phyloP scores from a whole-genome alignment of 305 asterid species.

The Salvia sclarea region DNA sequence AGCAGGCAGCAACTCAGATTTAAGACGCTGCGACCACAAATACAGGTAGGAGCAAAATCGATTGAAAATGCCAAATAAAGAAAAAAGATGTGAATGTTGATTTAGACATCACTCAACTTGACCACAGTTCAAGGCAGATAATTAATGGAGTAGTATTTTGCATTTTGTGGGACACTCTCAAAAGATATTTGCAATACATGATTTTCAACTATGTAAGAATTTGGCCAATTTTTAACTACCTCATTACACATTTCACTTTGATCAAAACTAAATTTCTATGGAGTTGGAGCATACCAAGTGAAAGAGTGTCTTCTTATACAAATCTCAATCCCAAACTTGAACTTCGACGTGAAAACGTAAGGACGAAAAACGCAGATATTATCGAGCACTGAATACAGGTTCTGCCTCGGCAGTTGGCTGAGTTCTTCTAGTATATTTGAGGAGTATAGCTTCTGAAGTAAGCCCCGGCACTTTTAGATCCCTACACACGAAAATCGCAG shows the following conservation, averaged over 20 bases:
- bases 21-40: background rate
- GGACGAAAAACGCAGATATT: constrained; percentile 9
- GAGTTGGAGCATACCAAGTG: background rate
- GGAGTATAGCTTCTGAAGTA: constrained; percentile 82
- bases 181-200: background rate
- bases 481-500: constrained; percentile 42
- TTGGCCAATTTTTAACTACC: background rate
- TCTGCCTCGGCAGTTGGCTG: constrained; percentile 71
- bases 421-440: constrained; percentile 76
- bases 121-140: background rate
- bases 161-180: background rate
- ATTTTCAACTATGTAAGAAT: background rate
- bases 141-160: no score
- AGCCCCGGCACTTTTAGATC: constrained; percentile 89
- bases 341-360: constrained; percentile 1
- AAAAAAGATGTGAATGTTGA: background rate
- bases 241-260: background rate
- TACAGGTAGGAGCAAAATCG: background rate
- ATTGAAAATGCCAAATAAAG: background rate
- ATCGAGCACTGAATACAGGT: constrained; percentile 82
- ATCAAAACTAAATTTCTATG: background rate
- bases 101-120: background rate
- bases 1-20: background rate
- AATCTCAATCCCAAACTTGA: background rate
- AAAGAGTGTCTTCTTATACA: background rate